Evolutionary conservation across 2,329 filamentous ascomycete species (phyloP).

Genomic region (Alternaria angustiovoidea): DNA sequence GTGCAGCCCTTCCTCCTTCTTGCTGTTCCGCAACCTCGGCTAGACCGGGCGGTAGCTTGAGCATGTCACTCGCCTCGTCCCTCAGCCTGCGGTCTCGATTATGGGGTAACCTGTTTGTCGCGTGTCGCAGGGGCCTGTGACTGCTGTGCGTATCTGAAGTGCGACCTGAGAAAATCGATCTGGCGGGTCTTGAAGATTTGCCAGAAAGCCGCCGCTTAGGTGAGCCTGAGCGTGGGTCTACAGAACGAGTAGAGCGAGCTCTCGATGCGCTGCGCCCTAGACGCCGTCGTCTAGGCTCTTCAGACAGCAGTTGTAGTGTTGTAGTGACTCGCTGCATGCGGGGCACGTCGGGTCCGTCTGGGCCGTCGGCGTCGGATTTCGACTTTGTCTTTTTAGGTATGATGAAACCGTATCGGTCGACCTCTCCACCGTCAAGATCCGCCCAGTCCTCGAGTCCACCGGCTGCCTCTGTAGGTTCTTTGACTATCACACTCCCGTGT

Average conservation of each 20-base stretch:
- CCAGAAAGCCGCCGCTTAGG: constrained; percentile 52
- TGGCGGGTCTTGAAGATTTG: constrained; percentile 54
- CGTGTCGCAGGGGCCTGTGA: constrained; percentile 58
- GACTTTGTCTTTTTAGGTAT: constrained; percentile 52
- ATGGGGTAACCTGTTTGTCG: constrained; percentile 61
- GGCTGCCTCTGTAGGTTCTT: constrained; percentile 65
- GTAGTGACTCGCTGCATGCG: constrained; percentile 67
- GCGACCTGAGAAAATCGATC: constrained; percentile 47
- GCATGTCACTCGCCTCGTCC: constrained; percentile 71
- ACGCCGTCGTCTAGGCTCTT: constrained; percentile 63
- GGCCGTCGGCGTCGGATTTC: constrained; percentile 35
- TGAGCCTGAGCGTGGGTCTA: constrained; percentile 50
- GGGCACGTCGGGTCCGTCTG: constrained; percentile 45
- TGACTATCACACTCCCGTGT: constrained; percentile 48
- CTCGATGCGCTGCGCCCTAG: constrained; percentile 60
- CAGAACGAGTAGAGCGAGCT: constrained; percentile 56
- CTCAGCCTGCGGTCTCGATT: constrained; percentile 63
- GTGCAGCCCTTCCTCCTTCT: constrained; percentile 58
- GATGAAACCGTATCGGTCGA: constrained; percentile 73
- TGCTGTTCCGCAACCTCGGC: constrained; percentile 55
- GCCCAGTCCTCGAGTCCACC: constrained; percentile 73
- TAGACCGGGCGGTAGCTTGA: constrained; percentile 65
- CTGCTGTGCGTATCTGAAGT: constrained; percentile 53
- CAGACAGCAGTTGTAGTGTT: constrained; percentile 63
- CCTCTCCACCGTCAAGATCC: constrained; percentile 65